Evolutionary conservation across 352 stramenopile species (phyloP).

Genomic region (Phytophthora colocasiae): DNA sequence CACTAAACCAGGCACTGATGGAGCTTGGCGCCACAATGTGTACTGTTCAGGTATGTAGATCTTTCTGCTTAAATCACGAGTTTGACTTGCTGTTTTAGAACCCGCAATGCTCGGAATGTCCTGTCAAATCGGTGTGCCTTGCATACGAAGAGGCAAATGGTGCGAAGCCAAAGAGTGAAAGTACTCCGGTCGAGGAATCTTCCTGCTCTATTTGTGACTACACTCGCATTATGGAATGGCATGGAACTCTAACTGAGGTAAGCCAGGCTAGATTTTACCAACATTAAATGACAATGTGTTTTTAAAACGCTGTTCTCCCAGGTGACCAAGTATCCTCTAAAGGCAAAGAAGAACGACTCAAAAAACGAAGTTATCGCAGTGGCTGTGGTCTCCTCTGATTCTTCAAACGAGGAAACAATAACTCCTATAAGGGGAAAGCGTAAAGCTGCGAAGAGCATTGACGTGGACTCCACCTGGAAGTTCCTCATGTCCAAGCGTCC

Average conservation of each 20-base stretch:
- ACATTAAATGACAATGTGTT: neutral
- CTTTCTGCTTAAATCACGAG: slow-evolving; percentile 5
- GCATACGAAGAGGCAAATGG: slow-evolving; percentile 63
- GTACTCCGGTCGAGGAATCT: slow-evolving; percentile 6
- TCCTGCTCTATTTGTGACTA: slow-evolving; percentile 74
- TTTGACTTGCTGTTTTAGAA: slow-evolving; percentile 50
- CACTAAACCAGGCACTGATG: slow-evolving; percentile 99
- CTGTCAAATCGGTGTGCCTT: slow-evolving; percentile 69
- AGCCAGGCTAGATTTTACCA: slow-evolving; percentile 3
- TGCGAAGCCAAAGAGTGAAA: slow-evolving; percentile 21
- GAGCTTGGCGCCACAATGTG: slow-evolving; percentile 98
- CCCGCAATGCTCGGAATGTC: slow-evolving; percentile 70
- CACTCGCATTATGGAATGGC: slow-evolving; percentile 64
- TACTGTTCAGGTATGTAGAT: slow-evolving; percentile 69
- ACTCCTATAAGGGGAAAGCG: slow-evolving; percentile 22
- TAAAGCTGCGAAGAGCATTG: slow-evolving; percentile 24
- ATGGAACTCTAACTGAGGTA: slow-evolving; percentile 36
- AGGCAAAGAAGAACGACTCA: slow-evolving; percentile 80
- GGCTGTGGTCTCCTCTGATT: slow-evolving; percentile 57
- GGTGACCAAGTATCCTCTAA: slow-evolving; percentile 85
- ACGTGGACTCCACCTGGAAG: slow-evolving; percentile 46
- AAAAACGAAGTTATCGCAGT: slow-evolving; percentile 84
- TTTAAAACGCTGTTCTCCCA: slow-evolving; percentile 19
- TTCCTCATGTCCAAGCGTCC: slow-evolving; percentile 87
- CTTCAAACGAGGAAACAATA: neutral